A percentile compares a stretch with the other conserved stretches of the same genome.
phyloP scores from a whole-genome alignment of 2,329 filamentous ascomycete genomes.

The Paraconiothyrium sp. region DNA sequence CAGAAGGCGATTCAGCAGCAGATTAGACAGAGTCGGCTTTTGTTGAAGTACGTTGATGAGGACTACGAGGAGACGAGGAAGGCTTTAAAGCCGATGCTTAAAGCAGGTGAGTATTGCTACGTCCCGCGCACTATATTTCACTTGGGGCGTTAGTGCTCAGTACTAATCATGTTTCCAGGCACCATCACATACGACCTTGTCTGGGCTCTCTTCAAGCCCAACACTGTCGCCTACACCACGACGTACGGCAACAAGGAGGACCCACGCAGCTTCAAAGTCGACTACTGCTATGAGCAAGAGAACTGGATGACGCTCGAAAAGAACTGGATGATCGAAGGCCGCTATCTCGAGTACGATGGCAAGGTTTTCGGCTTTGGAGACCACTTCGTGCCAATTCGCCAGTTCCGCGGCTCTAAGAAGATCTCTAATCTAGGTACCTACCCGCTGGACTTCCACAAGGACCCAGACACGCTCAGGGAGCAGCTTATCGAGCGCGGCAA shows the following conservation, averaged over 20 bases:
- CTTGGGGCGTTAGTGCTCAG: not conserved
- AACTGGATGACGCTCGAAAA: slow-evolving; percentile 76
- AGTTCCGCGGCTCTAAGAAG: slow-evolving; percentile 83
- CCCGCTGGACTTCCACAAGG: slow-evolving; percentile 81
- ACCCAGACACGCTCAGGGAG: slow-evolving; percentile 70
- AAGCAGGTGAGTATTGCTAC: slow-evolving; percentile 60
- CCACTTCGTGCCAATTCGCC: slow-evolving; percentile 73
- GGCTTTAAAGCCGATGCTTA: slow-evolving; percentile 80
- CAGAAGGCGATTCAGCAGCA: slow-evolving; percentile 67
- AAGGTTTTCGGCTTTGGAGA: slow-evolving; percentile 82
- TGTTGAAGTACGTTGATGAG: slow-evolving; percentile 79
- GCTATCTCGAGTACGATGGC: slow-evolving; percentile 88
- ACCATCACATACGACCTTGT: slow-evolving; percentile 89
- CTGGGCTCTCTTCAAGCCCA: slow-evolving; percentile 90
- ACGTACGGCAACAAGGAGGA: slow-evolving; percentile 82
- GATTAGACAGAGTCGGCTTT: slow-evolving; percentile 73
- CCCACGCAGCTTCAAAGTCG: slow-evolving; percentile 83
- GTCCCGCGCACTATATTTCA: not conserved
- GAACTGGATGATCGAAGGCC: slow-evolving; percentile 79
- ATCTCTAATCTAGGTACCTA: slow-evolving; percentile 82
- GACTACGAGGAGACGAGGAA: slow-evolving; percentile 84
- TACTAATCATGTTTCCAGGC: slow-evolving; percentile 41
- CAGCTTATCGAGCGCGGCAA: slow-evolving; percentile 82
- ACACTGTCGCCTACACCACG: slow-evolving; percentile 77
- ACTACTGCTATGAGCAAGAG: slow-evolving; percentile 75